Percentiles rank a stretch among this genome's conserved stretches.
Conservation (phyloP, 257 asterid species). For the Nicotiana knightiana region DNA sequence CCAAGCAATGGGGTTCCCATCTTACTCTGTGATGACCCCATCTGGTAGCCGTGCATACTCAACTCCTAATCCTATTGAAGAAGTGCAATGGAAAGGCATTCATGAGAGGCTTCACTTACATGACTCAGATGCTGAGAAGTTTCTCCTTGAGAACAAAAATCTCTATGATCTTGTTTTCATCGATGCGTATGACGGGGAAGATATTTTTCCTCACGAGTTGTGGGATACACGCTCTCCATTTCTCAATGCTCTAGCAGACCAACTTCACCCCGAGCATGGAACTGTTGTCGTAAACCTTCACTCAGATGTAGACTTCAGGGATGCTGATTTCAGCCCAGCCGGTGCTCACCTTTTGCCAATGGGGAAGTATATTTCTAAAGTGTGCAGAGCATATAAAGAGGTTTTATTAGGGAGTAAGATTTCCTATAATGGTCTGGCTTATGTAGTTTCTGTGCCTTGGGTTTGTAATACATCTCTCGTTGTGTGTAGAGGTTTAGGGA, state of each 20-base stretch:
- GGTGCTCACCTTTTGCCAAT: conserved; percentile 19
- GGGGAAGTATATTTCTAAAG: conserved; percentile 51
- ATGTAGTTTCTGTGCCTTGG: conserved; percentile 71
- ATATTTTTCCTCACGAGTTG: conserved; percentile 59
- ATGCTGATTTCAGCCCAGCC: conserved; percentile 14
- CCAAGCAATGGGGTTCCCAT: conserved; percentile 88
- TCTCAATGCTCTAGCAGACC: conserved; percentile 41
- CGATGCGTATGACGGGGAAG: conserved; percentile 88
- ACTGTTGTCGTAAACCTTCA: conserved; percentile 83
- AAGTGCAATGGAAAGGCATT: conserved; percentile 67
- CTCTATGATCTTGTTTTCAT: conserved; percentile 63
- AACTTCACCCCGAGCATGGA: conserved; percentile 73
- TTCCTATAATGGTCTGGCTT: conserved; percentile 40
- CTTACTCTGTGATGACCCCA: conserved; percentile 50
- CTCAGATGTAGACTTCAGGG: conserved; percentile 38
- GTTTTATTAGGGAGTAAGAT: conserved; percentile 32
- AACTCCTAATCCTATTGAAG: conserved; percentile 33
- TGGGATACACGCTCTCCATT: conserved; percentile 68
- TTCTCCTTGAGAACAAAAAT: conserved; percentile 42
- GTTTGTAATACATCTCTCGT: conserved; percentile 67
- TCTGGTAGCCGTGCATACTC: conserved; percentile 39
- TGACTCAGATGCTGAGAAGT: conserved; percentile 70
- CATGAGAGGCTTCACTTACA: conserved; percentile 61
- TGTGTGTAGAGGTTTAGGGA: conserved; percentile 53
- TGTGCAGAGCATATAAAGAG: conserved; percentile 46